These are phyloP conservation scores for Aspergillus melleus DNA, from an alignment of 2,329 filamentous ascomycete species.

Conservation along the genomic window DNA sequence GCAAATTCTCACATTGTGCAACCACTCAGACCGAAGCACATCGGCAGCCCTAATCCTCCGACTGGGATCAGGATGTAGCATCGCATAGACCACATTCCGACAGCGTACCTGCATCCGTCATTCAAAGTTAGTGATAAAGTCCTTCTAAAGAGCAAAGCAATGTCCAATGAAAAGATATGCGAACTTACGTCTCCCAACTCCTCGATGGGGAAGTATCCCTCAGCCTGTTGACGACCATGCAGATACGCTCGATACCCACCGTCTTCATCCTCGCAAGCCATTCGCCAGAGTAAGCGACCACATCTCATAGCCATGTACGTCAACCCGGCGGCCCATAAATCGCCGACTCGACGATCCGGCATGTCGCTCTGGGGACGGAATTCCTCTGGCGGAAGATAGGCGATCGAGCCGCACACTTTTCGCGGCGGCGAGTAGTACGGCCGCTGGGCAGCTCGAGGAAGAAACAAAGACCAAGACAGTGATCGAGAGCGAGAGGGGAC, in stretches of 20 bases:
- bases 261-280: conserved; percentile 27
- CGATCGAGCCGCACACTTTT: conserved; percentile 63
- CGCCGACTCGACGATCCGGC: conserved; percentile 14
- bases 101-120: conserved; percentile 18
- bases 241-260: conserved; percentile 25
- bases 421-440: background rate
- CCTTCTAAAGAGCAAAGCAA: background rate
- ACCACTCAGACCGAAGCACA: conserved; percentile 29
- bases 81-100: conserved; percentile 31
- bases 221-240: conserved; percentile 11
- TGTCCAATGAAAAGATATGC: background rate
- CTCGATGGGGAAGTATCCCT: conserved; percentile 30
- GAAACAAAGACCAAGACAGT: background rate
- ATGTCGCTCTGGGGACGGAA: background rate
- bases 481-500: background rate
- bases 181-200: conserved; percentile 22
- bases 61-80: conserved; percentile 27
- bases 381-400: conserved; percentile 82
- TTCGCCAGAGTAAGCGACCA: conserved; percentile 27
- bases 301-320: conserved; percentile 29
- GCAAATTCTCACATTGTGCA: conserved; percentile 23
- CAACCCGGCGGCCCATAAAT: conserved; percentile 33
- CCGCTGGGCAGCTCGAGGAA: conserved; percentile 2
- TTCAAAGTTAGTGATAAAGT: background rate
- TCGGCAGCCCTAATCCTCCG: conserved; percentile 24